Conservation (phyloP, 73 alveolate species). For the Uronychia binucleata region DNA sequence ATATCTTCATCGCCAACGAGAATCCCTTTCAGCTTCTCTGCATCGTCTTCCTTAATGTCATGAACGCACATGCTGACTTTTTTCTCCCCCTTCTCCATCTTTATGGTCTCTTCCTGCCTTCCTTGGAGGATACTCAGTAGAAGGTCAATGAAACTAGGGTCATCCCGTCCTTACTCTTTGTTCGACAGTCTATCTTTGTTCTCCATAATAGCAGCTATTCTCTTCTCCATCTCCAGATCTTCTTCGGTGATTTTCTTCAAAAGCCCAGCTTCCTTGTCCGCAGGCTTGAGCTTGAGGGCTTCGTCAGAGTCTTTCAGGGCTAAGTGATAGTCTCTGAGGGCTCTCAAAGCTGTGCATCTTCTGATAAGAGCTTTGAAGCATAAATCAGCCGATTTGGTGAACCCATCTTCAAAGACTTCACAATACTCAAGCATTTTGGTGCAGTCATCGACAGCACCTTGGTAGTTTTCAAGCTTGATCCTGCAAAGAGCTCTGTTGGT, state of each 20-base stretch:
- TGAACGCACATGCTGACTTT: slow-evolving; percentile 36
- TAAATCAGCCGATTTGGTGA: slow-evolving; percentile 78
- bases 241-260: slow-evolving; percentile 57
- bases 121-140: slow-evolving; percentile 41
- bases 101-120: slow-evolving; percentile 51
- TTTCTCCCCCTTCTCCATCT: slow-evolving; percentile 30
- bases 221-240: slow-evolving; percentile 58
- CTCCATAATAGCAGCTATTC: slow-evolving; percentile 44
- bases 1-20: slow-evolving; percentile 47
- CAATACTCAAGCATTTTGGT: slow-evolving; percentile 92
- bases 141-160: slow-evolving; percentile 20
- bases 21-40: slow-evolving; percentile 20
- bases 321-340: slow-evolving; percentile 74
- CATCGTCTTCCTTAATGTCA: slow-evolving; percentile 41
- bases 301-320: slow-evolving; percentile 90
- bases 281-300: slow-evolving; percentile 78
- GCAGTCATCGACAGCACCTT: slow-evolving; percentile 95
- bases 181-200: slow-evolving; percentile 47
- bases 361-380: slow-evolving; percentile 95
- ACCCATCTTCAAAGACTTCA: slow-evolving; percentile 96
- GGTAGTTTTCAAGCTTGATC: slow-evolving; percentile 83
- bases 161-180: slow-evolving; percentile 26
- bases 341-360: slow-evolving; percentile 91
- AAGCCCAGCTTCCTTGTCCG: slow-evolving; percentile 64
- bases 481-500: slow-evolving; percentile 96